These are phyloP conservation scores for Aspergillus glaucus DNA, from an alignment of 2,329 filamentous ascomycete genomes.

Conservation along the genomic window DNA sequence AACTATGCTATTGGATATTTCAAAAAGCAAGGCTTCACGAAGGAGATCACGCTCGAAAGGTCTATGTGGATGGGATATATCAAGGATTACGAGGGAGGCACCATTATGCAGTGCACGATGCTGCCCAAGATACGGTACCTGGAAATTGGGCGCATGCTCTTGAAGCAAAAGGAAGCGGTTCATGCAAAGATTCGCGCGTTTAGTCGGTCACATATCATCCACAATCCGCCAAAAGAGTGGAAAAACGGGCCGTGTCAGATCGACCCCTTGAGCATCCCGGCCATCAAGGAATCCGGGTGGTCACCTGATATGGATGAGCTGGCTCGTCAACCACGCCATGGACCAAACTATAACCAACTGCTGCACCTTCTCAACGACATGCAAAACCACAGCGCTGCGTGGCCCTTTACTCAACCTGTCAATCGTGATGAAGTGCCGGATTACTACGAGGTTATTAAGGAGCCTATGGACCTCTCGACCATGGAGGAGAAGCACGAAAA, in stretches of 20 bases:
- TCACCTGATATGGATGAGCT: conserved; percentile 97
- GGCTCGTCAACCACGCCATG: conserved; percentile 87
- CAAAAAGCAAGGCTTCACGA: conserved; percentile 98
- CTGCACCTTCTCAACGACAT: conserved; percentile 89
- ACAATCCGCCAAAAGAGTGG: conserved; percentile 81
- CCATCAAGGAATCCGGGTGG: conserved; percentile 90
- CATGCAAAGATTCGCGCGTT: conserved; percentile 92
- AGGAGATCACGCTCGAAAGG: conserved; percentile 89
- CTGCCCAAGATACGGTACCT: conserved; percentile 90
- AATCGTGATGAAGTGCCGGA: conserved; percentile 96
- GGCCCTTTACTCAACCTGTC: conserved; percentile 92
- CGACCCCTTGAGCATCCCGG: conserved; percentile 77
- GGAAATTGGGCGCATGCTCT: conserved; percentile 83
- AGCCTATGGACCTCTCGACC: conserved; percentile 92
- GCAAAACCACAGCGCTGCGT: conserved; percentile 86
- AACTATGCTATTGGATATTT: conserved; percentile 99
- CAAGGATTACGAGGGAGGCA: conserved; percentile 98
- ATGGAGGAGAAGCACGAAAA: conserved; percentile 96
- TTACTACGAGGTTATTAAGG: conserved; percentile 97
- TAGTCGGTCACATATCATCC: conserved; percentile 79
- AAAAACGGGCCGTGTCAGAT: conserved; percentile 67
- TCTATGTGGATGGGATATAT: conserved; percentile 99
- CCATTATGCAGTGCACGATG: conserved; percentile 99
- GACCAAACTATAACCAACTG: conserved; percentile 92
- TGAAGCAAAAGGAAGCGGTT: conserved; percentile 95